These are phyloP conservation scores for Umbilicus rupestris DNA, from an alignment of 164 flowering plant genomes.

Conservation along the genomic window DNA sequence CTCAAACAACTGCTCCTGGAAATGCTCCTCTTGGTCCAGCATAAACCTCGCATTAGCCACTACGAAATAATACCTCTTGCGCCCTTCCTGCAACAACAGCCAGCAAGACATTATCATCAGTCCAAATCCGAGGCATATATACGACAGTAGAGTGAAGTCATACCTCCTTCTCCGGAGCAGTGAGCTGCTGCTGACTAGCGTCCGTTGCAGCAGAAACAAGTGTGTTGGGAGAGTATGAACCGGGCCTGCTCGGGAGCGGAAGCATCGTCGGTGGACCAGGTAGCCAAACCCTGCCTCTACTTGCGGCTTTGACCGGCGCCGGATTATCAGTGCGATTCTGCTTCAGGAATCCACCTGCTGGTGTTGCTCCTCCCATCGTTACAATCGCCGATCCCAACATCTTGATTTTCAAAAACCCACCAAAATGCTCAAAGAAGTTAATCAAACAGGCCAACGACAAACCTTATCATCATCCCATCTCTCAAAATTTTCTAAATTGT, in stretches of 20 bases:
- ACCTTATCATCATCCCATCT: not conserved
- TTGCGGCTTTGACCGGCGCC: not conserved
- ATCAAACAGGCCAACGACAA: not conserved
- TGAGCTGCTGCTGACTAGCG: constrained; percentile 1
- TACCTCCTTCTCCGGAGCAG: not conserved
- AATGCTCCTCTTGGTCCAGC: constrained; percentile 98
- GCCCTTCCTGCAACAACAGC: constrained; percentile 15
- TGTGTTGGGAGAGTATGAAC: not conserved
- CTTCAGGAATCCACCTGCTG: not conserved
- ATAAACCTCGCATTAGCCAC: constrained; percentile 96
- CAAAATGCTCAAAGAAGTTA: not conserved
- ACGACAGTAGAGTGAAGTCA: not conserved
- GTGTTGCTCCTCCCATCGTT: not conserved
- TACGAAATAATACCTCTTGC: constrained; percentile 56
- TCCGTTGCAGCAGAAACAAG: not conserved
- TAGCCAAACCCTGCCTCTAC: constrained; percentile 1
- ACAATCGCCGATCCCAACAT: not conserved
- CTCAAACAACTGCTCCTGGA: constrained; percentile 73
- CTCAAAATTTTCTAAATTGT: not conserved
- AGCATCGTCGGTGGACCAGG: not conserved
- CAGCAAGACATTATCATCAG: not conserved
- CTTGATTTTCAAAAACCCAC: not conserved
- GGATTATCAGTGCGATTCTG: not conserved
- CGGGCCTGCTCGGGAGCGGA: not conserved
- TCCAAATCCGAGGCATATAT: not conserved